Evolutionary conservation across 768 basidiomycete genomes (phyloP), one percentile per base, ranked within the genome.

Genomic region (Pleurotus ostreatus): DNA sequence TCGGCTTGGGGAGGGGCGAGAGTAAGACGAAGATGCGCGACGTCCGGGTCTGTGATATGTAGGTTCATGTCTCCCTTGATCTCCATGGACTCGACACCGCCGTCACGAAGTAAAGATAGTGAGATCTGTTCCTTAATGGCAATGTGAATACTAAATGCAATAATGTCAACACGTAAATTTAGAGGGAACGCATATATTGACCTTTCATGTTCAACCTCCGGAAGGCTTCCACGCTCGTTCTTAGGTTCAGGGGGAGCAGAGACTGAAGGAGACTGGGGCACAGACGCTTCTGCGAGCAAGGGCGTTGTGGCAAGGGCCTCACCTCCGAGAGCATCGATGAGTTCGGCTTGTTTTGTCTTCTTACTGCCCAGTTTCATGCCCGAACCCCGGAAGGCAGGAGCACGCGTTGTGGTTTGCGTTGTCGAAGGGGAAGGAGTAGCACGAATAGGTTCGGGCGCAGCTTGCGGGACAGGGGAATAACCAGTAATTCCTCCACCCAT

Each of bases 301-400:
- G 65, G 60, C 13, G 85, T 80, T 2, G 81, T 80, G 5, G 79
- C 75, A 47, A 84, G 72, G 38, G 79, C 80, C 54, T 91, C 90
- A 1, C 87, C 88, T 8, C 94, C 95, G 7, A 98, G 78, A 1
- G 92, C 90, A 65, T 94, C 92, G 40, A 95, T 69, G 18, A 97
- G 69, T 60, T 96, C 95, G 4, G 89, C 86, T 66, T 96, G 91
- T 65, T 88, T 90, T 25, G 86, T 87, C 73, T 92, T 95, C 74
- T 96, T 98, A 64, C 83, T 82, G 34, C 96, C 95, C 12, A 99
- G 81, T 65, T 98, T 98, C 96, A 99, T 98, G 22, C 96, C 96
- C 8, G 85, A 80, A 43, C 89, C 84, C 75, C 96, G 97, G 85
- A 98, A 98, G 4, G 90, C 82, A 11, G 93, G 89, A 2, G 82